Conservation (phyloP, 139 green algal genomes). For the Ettlia oleoabundans region DNA sequence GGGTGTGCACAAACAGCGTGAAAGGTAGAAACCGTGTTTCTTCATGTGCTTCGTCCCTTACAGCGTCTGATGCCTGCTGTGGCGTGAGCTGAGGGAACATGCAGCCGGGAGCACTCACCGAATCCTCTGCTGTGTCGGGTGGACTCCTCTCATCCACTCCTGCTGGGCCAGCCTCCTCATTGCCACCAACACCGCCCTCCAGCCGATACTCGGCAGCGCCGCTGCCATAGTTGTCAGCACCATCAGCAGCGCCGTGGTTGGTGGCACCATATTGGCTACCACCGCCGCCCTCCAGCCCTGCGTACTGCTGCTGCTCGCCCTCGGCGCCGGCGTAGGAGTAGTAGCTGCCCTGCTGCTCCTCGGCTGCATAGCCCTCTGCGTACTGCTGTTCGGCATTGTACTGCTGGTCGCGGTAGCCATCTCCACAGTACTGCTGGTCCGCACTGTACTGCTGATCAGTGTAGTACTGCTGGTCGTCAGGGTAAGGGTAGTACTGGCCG, state of each 20-base stretch:
- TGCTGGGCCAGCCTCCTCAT: background rate
- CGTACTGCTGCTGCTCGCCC: background rate
- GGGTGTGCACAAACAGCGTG: no score
- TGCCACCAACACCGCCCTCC: background rate
- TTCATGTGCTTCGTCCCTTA: no score
- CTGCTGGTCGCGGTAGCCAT: background rate
- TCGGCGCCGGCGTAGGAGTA: no score
- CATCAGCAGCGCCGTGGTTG: no score
- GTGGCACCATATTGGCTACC: background rate
- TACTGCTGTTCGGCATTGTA: background rate
- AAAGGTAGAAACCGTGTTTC: no score
- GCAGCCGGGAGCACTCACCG: no score
- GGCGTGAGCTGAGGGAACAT: no score
- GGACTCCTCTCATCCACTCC: background rate
- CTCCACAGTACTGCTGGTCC: background rate
- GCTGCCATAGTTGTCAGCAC: no score
- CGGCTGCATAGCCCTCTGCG: background rate
- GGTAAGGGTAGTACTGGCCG: background rate
- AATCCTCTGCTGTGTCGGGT: no score
- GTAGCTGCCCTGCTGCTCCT: background rate
- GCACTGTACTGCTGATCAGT: background rate
- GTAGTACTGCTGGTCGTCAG: background rate
- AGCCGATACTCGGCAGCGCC: no score
- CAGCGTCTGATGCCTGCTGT: no score
- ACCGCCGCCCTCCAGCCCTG: background rate